Evolutionary conservation across 2,329 filamentous ascomycete genomes (phyloP), one percentile per base, ranked within the genome.

Genomic region (Penicillium fuscoglaucum): DNA sequence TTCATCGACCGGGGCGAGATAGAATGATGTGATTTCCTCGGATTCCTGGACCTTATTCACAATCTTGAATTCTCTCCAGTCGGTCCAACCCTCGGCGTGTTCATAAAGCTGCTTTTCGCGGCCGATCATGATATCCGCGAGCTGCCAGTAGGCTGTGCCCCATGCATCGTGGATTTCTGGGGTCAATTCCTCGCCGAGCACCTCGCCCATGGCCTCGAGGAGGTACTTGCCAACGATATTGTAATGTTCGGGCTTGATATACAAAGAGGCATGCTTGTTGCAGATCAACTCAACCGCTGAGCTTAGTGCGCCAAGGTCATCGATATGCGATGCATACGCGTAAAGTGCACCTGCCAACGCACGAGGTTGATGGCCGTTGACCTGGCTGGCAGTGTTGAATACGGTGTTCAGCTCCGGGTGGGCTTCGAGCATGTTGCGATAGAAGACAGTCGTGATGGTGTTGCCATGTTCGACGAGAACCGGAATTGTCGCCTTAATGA

Each of bases 251-350:
- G 88, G 83, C 55, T 78, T 79, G 69, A 92, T 86, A 66, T 84
- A 85, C 1, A 92, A 80, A 0, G 86, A 89, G 59, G 84, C 88
- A 72, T 92, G 89, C 74, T 91, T 91, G 72, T 91, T 84, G 72
- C 87, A 89, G 63, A 93, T 91, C 67, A 87, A 83, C 72, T 90
- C 87, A 15, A 85, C 73, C 0, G 82, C 78, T 0, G 83, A 79
- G 13, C 72, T 72, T 5, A 92, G 79, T 21, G 79, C 83, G 47
- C 80, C 82, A 0, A 90, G 81, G 69, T 91, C 82, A 72, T 88
- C 84, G 72, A 91, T 89, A 75, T 91, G 85, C 59, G 83, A 78
- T 54, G 89, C 89, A 68, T 90, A 92, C 63, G 84, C 86, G 63
- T 88, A 85, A 47, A 92, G 85, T 1, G 89, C 81, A 41, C 78